Percentiles rank a stretch among this genome's conserved stretches.
Conservation (phyloP, 2,329 filamentous ascomycete species). For the Clonostachys chloroleuca region DNA sequence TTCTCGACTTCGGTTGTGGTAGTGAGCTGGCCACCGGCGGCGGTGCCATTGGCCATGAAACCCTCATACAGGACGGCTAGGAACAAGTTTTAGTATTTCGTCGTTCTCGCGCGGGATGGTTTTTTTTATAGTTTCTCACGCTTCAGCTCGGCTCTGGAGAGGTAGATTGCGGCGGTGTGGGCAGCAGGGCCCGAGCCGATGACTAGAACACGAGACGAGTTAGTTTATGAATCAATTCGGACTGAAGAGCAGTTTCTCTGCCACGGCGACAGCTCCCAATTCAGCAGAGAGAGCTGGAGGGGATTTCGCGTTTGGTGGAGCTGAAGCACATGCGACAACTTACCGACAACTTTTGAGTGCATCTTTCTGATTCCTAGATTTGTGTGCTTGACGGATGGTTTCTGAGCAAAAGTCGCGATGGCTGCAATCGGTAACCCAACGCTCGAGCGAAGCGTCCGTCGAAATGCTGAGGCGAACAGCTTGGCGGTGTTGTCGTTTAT, state of each 20-base stretch:
- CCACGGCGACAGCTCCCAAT: neutral
- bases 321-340: slow-evolving; percentile 27
- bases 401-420: slow-evolving; percentile 58
- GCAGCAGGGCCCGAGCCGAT: slow-evolving; percentile 95
- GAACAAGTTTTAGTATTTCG: slow-evolving; percentile 4
- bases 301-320: neutral
- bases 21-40: slow-evolving; percentile 92
- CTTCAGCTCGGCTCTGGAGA: slow-evolving; percentile 89
- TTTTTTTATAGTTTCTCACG: slow-evolving; percentile 40
- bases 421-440: slow-evolving; percentile 70
- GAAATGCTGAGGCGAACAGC: slow-evolving; percentile 84
- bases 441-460: slow-evolving; percentile 72
- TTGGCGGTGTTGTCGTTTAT: slow-evolving; percentile 52
- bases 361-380: slow-evolving; percentile 56
- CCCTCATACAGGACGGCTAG: slow-evolving; percentile 89
- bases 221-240: neutral
- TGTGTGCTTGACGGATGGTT: slow-evolving; percentile 29
- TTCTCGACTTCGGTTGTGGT: slow-evolving; percentile 99
- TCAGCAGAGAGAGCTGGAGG: neutral
- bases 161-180: slow-evolving; percentile 95
- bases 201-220: slow-evolving; percentile 34
- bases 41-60: slow-evolving; percentile 95
- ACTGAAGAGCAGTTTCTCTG: neutral
- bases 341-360: slow-evolving; percentile 90
- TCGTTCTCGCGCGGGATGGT: neutral